Evolutionary conservation across 176 grass and related monocot genomes (phyloP), one percentile per base, ranked within the genome.

Genomic region (Alopecurus myosuroides): DNA sequence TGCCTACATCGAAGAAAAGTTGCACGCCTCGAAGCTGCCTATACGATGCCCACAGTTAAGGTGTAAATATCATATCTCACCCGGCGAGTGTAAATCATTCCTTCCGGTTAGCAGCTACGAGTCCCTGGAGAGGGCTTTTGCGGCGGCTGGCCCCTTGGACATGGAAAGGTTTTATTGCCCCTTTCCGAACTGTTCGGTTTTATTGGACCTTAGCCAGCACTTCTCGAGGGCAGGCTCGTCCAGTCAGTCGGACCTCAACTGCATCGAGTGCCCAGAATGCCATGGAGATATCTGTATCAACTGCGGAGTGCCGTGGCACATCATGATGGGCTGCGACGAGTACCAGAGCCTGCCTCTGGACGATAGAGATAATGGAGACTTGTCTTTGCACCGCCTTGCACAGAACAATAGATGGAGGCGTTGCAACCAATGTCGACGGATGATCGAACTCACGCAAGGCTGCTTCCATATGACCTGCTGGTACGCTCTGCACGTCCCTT

Each of bases 401-500:
- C 93, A 90, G 69, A 87, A 84, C 82, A 90, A 92, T 80, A 86
- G 83, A 26, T 92, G 90, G 94, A 94, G 92, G 83, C 77, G 84
- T 9, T 99, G 97, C 51, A 90, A 91, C 39, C 85, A 86, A 15
- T 99, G 97, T 28, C 87, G 71, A 58, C 85, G 67, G 72, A 97
- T 94, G 94, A 88, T 94, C 64, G 97, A 99, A 52, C 88, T 85
- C 23, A 80, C 91, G 77, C 84, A 89, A 18, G 91, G 88, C 22
- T 94, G 94, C 88, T 90, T 92, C 79, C 94, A 85, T 81, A 89
- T 92, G 88, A 85, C 90, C 74, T 99, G 97, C 88, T 91, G 97
- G 97, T 99, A 97, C 73, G 78, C 14, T 91, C 26, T 77, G 6
- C 56, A 46, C 50, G 2, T 37, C 55, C 35, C 31, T 69, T 70